Base-by-base conservation (phyloP, 305 asterid genomes). In the Solanum chacoense region DNA sequence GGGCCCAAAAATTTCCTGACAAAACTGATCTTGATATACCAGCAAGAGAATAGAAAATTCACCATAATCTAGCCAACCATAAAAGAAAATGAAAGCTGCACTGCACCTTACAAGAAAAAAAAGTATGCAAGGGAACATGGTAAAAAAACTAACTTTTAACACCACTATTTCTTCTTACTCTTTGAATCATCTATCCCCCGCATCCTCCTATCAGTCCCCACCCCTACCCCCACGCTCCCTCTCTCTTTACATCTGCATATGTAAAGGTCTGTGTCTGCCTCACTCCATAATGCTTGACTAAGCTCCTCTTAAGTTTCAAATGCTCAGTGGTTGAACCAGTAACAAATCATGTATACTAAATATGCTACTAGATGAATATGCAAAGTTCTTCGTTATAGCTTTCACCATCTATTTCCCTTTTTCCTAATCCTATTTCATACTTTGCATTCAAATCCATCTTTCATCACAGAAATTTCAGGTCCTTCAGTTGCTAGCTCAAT, bases 211-310 rank as follows among this genome's bases (percentile, higher is more conserved):
- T 38, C 55, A 73, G 32, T 71, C 55, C 18, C 34, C 8, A 26
- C 18, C 35, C 13, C 7, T 2, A 50, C 22, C 7, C 85, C 35
- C 87, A 63, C n/a, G 38, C 86, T 72, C 16, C 81, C 55, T 85
- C 85, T 45, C 67, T 88, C 90, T 72, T 18, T 75, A 42, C 89
- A 69, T 89, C 89, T 81, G 86, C 79, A 31, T 35, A 84, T 87
- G 73, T 91, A 65, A 75, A 86, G 90, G 86, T 59, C 84, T 88
- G 88, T 91, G 88, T 35, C 86, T 80, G 88, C 90, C 92, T 88
- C 88, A 20, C 86, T 38, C 74, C 45, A 55, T 83, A 84, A 59
- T 86, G 81, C 79, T 90, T 76, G 5, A 55, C 89, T 92, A 87
- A 59, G 83, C 80, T 59, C 35, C 67, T 78, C 63, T 50, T 87